Evolutionary conservation across 441 rosid genomes (phyloP).

Genomic region (Pelargonium cotyledonis): DNA sequence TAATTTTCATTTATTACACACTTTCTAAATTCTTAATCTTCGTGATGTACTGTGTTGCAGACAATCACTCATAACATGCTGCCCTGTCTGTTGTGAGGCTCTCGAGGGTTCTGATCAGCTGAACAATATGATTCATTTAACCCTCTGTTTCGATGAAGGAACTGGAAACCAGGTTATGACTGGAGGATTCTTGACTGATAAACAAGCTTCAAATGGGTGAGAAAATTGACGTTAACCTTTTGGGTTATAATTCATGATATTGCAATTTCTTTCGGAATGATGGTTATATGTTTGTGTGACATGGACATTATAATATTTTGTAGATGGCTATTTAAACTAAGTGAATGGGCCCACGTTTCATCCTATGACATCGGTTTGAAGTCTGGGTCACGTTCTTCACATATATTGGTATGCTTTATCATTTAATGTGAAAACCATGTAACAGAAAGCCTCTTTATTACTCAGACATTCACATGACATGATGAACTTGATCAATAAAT

Average conservation of each 20-base stretch:
- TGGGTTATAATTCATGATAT: conserved; percentile 4
- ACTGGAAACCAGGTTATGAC: conserved; percentile 89
- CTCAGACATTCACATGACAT: not conserved
- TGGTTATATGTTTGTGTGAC: conserved; percentile 5
- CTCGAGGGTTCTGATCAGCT: conserved; percentile 66
- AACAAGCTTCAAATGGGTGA: conserved; percentile 87
- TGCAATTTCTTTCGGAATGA: conserved; percentile 8
- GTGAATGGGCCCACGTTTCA: conserved; percentile 90
- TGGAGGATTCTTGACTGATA: conserved; percentile 94
- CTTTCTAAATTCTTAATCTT: not conserved
- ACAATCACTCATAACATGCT: conserved; percentile 68
- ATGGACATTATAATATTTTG: conserved; percentile 11
- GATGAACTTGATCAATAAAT: not conserved
- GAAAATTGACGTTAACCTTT: conserved; percentile 16
- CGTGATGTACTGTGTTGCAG: conserved; percentile 32
- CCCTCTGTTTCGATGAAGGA: conserved; percentile 90
- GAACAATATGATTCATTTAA: conserved; percentile 76
- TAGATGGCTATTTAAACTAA: conserved; percentile 90
- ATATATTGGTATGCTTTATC: conserved; percentile 60
- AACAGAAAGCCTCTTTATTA: not conserved
- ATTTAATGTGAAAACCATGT: conserved; percentile 1
- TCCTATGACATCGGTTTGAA: conserved; percentile 80
- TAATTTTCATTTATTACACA: not conserved
- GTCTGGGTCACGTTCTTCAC: conserved; percentile 79
- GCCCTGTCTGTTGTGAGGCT: conserved; percentile 85